phyloP scores from a whole-genome alignment of 2,329 filamentous ascomycete species.

The Pestalotiopsis sp. region DNA sequence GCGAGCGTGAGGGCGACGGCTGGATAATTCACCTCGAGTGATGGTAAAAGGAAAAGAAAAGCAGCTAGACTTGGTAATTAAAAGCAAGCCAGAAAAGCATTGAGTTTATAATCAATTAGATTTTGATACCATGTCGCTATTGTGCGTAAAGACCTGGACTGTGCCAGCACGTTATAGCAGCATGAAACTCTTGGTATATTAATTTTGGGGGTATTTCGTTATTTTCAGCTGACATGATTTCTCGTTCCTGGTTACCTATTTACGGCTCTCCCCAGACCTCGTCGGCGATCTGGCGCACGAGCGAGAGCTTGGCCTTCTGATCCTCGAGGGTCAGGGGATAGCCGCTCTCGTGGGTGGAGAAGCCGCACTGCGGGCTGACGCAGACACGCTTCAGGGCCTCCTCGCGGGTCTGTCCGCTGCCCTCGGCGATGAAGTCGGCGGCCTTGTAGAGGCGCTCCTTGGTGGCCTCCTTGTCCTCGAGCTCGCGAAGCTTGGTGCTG shows the following conservation, averaged over 20 bases:
- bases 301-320: slow-evolving; percentile 72
- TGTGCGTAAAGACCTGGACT: neutral
- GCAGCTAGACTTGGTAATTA: neutral
- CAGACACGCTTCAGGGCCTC: slow-evolving; percentile 70
- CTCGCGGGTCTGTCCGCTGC: slow-evolving; percentile 63
- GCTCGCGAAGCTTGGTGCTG: slow-evolving; percentile 62
- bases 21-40: slow-evolving; percentile 36
- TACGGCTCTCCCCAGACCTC: slow-evolving; percentile 65
- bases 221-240: neutral
- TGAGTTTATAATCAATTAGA: neutral
- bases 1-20: slow-evolving; percentile 40
- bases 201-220: neutral
- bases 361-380: slow-evolving; percentile 73
- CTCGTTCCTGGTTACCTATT: neutral
- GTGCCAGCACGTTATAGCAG: neutral
- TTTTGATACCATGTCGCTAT: neutral
- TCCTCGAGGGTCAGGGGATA: slow-evolving; percentile 71
- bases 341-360: slow-evolving; percentile 74
- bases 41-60: neutral
- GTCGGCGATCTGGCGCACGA: slow-evolving; percentile 73
- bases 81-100: neutral
- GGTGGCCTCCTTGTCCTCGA: slow-evolving; percentile 67
- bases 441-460: slow-evolving; percentile 61
- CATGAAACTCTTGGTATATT: neutral
- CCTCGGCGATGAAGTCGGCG: slow-evolving; percentile 71